Evolutionary conservation across 2,329 filamentous ascomycete species (phyloP).

Genomic region (Neofusicoccum kwambonambiense): DNA sequence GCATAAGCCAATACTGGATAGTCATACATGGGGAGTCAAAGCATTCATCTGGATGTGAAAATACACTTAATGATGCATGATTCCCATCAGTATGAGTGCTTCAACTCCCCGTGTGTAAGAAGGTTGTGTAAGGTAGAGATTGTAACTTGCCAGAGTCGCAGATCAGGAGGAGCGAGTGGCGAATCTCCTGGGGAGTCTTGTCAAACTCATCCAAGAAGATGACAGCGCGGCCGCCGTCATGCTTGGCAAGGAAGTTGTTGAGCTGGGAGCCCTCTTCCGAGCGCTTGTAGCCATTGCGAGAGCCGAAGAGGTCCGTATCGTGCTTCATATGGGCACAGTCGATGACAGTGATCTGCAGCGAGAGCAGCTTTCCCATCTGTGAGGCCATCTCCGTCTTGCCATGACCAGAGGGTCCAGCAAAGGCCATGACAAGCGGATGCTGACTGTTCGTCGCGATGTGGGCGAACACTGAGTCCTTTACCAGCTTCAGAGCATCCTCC

Average conservation of each 20-base stretch:
- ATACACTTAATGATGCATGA: too few species aligned
- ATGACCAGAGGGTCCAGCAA: constrained; percentile 49
- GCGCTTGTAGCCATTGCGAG: constrained; percentile 34
- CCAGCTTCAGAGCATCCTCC: constrained; percentile 25
- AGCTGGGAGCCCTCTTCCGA: constrained; percentile 41
- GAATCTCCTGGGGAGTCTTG: constrained; percentile 44
- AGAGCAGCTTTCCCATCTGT: constrained; percentile 42
- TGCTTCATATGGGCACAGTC: constrained; percentile 42
- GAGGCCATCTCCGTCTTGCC: constrained; percentile 52
- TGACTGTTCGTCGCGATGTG: constrained; percentile 30
- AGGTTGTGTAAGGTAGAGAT: neutral
- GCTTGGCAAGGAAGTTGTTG: constrained; percentile 49
- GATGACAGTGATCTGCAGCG: constrained; percentile 37
- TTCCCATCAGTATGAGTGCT: too few species aligned
- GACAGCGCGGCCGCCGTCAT: constrained; percentile 39
- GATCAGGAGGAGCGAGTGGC: constrained; percentile 44
- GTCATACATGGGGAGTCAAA: too few species aligned
- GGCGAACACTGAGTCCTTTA: constrained; percentile 30
- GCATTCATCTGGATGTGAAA: too few species aligned
- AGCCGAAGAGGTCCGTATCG: constrained; percentile 46
- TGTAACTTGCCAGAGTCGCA: constrained; percentile 43
- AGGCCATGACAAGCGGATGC: constrained; percentile 37
- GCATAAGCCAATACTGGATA: neutral
- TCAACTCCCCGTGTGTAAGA: too few species aligned
- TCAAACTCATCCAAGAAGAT: constrained; percentile 56